Evolutionary conservation across 495 filamentous ascomycete genomes (phyloP).

Genomic region (Cairneyella variabilis): DNA sequence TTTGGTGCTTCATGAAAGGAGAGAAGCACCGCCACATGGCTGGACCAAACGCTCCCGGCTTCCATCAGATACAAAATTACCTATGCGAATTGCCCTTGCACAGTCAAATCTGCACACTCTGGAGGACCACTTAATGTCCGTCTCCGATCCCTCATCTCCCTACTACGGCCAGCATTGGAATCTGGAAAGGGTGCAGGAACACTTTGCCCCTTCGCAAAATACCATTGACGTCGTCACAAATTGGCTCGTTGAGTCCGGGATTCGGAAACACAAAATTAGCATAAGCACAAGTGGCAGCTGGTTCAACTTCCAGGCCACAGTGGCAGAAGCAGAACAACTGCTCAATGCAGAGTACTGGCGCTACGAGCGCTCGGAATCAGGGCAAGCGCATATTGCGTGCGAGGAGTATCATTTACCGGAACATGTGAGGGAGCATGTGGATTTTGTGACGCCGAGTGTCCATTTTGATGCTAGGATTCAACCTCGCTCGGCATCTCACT

Average conservation of each 20-base stretch:
- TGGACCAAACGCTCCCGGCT: neutral
- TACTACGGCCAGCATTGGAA: slow-evolving; percentile 14
- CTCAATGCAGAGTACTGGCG: slow-evolving; percentile 1
- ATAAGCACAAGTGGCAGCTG: neutral
- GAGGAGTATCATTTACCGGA: slow-evolving; percentile 23
- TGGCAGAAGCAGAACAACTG: slow-evolving; percentile 8
- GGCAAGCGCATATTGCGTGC: slow-evolving; percentile 21
- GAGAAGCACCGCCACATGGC: neutral
- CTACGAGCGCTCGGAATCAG: neutral
- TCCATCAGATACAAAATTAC: slow-evolving; percentile 21
- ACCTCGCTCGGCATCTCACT: neutral
- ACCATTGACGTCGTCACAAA: slow-evolving; percentile 5
- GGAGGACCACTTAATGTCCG: slow-evolving; percentile 46
- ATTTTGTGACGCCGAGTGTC: slow-evolving; percentile 25
- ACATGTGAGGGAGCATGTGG: slow-evolving; percentile 15
- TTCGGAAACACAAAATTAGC: neutral
- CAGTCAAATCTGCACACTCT: slow-evolving; percentile 45
- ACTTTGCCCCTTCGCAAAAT: slow-evolving; percentile 5
- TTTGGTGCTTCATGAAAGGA: neutral
- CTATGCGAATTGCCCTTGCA: slow-evolving; percentile 45
- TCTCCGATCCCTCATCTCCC: slow-evolving; percentile 20
- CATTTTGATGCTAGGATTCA: slow-evolving; percentile 23
- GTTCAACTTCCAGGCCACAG: slow-evolving; percentile 1
- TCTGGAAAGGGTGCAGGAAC: slow-evolving; percentile 2
- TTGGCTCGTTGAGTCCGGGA: neutral